Percentiles rank a stretch among this genome's conserved stretches.
These are phyloP conservation scores for Rhizopus stolonifer DNA, from an alignment of 371 early-diverging fungal species.

Conservation along the genomic window DNA sequence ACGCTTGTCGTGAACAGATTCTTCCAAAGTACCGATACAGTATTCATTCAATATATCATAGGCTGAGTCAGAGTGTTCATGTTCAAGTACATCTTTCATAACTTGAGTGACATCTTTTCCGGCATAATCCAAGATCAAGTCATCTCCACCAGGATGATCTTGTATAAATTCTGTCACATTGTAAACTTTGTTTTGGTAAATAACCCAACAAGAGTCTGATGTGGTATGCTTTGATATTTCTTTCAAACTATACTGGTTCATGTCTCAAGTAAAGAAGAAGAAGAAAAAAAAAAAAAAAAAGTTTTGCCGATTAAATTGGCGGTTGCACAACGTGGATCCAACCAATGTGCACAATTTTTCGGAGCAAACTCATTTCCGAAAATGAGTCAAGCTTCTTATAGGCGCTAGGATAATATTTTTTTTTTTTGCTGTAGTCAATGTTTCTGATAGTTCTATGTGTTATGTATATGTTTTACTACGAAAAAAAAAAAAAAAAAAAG, in stretches of 20 bases:
- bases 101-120: slow-evolving; percentile 67
- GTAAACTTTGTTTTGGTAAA: slow-evolving; percentile 73
- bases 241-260: slow-evolving; percentile 10
- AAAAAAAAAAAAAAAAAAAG: too few relatives aligned
- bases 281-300: slow-evolving; percentile 3
- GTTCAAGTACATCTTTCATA: slow-evolving; percentile 76
- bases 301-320: neutral
- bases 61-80: slow-evolving; percentile 85
- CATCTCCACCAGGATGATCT: slow-evolving; percentile 83
- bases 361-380: neutral
- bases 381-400: too few relatives aligned
- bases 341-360: neutral
- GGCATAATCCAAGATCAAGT: slow-evolving; percentile 72
- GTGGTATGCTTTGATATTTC: slow-evolving; percentile 19
- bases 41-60: slow-evolving; percentile 81
- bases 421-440: too few relatives aligned
- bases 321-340: neutral
- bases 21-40: slow-evolving; percentile 65
- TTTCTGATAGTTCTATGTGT: too few relatives aligned
- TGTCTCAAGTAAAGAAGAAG: neutral
- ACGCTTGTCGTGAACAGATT: slow-evolving; percentile 28
- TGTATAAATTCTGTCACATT: slow-evolving; percentile 81
- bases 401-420: too few relatives aligned
- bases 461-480: too few relatives aligned
- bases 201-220: slow-evolving; percentile 63